Evolutionary conservation across 2,329 filamentous ascomycete species (phyloP).

Genomic region (Tolypocladium sp.): DNA sequence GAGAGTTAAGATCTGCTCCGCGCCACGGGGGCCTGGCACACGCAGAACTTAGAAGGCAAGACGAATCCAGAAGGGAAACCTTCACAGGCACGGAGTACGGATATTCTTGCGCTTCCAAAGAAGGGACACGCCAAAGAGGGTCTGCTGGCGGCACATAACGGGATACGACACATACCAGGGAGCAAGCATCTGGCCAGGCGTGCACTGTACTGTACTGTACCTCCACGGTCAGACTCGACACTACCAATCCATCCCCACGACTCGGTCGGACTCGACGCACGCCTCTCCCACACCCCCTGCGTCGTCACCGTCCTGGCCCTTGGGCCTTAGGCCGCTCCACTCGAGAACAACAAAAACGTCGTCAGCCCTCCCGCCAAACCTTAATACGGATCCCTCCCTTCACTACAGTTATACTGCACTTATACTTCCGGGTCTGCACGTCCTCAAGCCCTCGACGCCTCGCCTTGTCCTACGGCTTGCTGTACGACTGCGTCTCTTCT

Average conservation of each 20-base stretch:
- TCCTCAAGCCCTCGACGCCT: background rate
- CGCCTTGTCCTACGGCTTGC: background rate
- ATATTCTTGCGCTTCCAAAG: background rate
- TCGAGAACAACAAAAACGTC: background rate
- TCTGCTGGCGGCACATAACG: background rate
- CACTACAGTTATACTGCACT: background rate
- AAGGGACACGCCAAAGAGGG: background rate
- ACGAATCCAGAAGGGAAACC: background rate
- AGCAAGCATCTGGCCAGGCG: background rate
- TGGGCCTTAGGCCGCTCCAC: background rate
- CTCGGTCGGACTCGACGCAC: background rate
- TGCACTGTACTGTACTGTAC: background rate
- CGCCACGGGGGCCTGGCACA: background rate
- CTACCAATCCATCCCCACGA: background rate
- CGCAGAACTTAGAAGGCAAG: too few species aligned
- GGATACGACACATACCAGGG: background rate
- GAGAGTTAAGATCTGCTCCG: background rate
- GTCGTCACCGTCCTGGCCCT: background rate
- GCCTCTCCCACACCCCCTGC: background rate
- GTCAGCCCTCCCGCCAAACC: conserved; percentile 2
- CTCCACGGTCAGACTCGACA: background rate
- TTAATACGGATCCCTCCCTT: background rate
- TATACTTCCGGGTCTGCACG: background rate
- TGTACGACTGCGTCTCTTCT: background rate
- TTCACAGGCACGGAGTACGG: background rate